Evolutionary conservation across 2,329 filamentous ascomycete genomes (phyloP).

Genomic region (Aureobasidium uvarum): DNA sequence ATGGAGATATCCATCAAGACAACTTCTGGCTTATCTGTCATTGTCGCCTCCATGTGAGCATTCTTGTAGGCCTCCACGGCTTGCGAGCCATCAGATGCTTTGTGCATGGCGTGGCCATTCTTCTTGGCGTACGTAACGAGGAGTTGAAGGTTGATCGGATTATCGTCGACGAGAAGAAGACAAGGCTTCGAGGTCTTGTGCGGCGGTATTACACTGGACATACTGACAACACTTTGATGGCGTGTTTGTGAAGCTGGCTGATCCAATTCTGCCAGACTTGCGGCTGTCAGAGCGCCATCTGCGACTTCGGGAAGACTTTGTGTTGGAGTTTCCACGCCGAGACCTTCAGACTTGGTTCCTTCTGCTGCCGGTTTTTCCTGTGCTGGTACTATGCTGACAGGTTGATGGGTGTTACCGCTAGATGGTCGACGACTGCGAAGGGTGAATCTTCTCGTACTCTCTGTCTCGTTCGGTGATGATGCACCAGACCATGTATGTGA

Average conservation of each 20-base stretch:
- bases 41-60: slow-evolving; percentile 12
- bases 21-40: not conserved
- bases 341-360: not conserved
- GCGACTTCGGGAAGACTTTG: not conserved
- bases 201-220: not conserved
- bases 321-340: not conserved
- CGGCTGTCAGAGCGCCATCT: not conserved
- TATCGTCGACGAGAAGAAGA: slow-evolving; percentile 36
- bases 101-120: slow-evolving; percentile 39
- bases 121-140: slow-evolving; percentile 39
- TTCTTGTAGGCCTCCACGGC: slow-evolving; percentile 44
- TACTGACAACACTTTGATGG: slow-evolving; percentile 34
- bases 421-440: slow-evolving; percentile 1
- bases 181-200: slow-evolving; percentile 27
- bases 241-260: slow-evolving; percentile 31
- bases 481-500: not conserved
- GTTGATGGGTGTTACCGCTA: not conserved
- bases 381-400: not conserved
- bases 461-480: not conserved
- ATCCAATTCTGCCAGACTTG: not conserved
- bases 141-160: slow-evolving; percentile 33
- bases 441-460: not conserved
- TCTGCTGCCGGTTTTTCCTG: not conserved
- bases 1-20: slow-evolving; percentile 46
- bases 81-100: slow-evolving; percentile 46